Evolutionary conservation across 1,284 basidiomycete species (phyloP), one percentile per base, ranked within the genome.

Genomic region (Apiotrichum sp.): DNA sequence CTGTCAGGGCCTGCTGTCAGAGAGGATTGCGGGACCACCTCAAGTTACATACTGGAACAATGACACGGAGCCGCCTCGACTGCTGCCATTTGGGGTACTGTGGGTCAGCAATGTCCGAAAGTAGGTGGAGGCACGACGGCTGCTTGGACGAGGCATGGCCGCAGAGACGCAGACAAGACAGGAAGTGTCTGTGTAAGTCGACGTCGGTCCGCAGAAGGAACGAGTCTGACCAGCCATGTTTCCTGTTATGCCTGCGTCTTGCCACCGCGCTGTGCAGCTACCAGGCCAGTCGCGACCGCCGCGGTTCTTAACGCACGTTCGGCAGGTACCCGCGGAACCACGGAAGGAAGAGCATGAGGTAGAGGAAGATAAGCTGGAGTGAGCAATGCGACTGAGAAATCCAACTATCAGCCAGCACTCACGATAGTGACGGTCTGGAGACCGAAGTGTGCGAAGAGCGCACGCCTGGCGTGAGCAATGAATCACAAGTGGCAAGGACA

Each of bases 71-170:
- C 31, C 74, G 62, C 33, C 65, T 62, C 22, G 74, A 76, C 53
- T 71, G 59, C 59, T 75, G 72, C 74, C 74, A 76, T 60, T 67
- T 64, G 31, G 71, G 69, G 51, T 76, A 76, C 74, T 76, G 49
- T 7, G 32, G 6, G 55, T 56, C 51, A 58, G 53, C 47, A 36
- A 11, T 6, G 35, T 11, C 11, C 35, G 11, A 11, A 36, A 36
- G 35, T 6, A 13, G 13, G 7, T 38, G 36, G 6, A 38, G 36
- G 6, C 36, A 38, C 13, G 36, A 38, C 36, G 6, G 13, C 36
- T 38, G 36, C 36, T 38, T 38, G 36, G n/a, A n/a, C n/a, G n/a
- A n/a, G n/a, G n/a, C n/a, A n/a, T n/a, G n/a, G n/a, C n/a, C n/a
- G n/a, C n/a, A n/a, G n/a, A n/a, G n/a, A n/a, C n/a, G n/a, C n/a